Conservation (phyloP, 2,329 filamentous ascomycete species). For the Cercospora sp. region DNA sequence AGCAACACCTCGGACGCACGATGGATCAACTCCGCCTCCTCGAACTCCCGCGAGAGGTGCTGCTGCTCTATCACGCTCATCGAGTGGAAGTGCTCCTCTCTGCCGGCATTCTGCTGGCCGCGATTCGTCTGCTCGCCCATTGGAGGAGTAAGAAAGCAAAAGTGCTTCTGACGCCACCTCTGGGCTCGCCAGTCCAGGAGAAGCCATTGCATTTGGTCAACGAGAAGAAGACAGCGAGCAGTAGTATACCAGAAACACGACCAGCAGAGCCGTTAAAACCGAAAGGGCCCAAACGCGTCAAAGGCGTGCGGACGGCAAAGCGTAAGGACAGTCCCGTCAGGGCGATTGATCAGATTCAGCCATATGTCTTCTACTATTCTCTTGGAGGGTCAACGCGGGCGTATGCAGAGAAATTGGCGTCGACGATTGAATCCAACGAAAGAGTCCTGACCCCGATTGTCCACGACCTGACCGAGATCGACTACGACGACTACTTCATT, state of each 20-base stretch:
- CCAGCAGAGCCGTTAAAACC: constrained; percentile 13
- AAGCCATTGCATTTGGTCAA: constrained; percentile 17
- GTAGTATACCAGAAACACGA: not conserved
- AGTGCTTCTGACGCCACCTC: constrained; percentile 27
- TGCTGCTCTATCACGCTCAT: constrained; percentile 38
- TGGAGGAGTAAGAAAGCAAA: constrained; percentile 31
- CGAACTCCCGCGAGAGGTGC: constrained; percentile 33
- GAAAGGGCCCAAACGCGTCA: constrained; percentile 35
- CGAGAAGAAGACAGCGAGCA: not conserved
- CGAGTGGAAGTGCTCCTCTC: constrained; percentile 35
- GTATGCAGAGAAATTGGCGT: constrained; percentile 64
- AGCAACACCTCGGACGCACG: not conserved
- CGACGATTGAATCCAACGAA: constrained; percentile 49
- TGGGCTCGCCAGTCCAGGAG: constrained; percentile 29
- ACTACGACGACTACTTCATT: constrained; percentile 92
- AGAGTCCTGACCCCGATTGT: constrained; percentile 61
- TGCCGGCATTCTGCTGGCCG: constrained; percentile 34
- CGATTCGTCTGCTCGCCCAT: constrained; percentile 32
- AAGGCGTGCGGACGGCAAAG: constrained; percentile 33
- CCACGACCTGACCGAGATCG: constrained; percentile 78
- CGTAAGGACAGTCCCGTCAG: constrained; percentile 14
- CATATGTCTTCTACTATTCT: constrained; percentile 85
- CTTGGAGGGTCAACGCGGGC: constrained; percentile 81
- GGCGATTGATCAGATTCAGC: constrained; percentile 54
- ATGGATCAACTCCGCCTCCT: constrained; percentile 26